Base-by-base conservation (phyloP, 2,329 filamentous ascomycete genomes). In the Septoria petroselini region DNA sequence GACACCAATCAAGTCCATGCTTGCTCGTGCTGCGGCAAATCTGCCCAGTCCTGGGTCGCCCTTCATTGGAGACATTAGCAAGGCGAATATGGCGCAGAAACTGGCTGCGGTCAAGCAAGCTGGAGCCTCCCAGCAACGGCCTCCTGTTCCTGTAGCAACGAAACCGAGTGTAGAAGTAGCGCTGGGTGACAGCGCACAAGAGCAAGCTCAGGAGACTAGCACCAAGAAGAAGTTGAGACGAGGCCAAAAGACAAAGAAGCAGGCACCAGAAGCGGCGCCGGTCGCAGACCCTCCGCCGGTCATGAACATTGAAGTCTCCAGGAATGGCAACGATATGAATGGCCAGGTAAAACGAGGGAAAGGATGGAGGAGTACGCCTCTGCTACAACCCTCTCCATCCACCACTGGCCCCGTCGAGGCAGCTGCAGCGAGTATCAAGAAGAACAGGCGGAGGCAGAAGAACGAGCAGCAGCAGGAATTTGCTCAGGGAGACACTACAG, bases 401-500 rank as follows among this genome's bases (percentile, higher is more conserved):
- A 59, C 75, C 73, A 52, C 72, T 67, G 54, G 58, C 34, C 53
- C 60, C 11, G 42, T 48, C 25, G 56, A 57, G 7, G 38, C 52
- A 37, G 31, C 49, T 5, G 38, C 52, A 37, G 31, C 49, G 5
- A 50, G 45, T 29, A 53, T 49, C 15, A 62, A 61, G 48, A 70
- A 66, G 60, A 67, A 64, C 23, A 73, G 73, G 48, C 73, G 74
- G 21, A 74, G 76, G 57, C 73, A 58, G 70, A 71, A 58, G 7
- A 77, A 81, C 49, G 74, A 78, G 46, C 50, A 57, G 30, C 70
- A 88, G 35, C 94, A 89, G 66, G 91, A 89, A 3, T 97, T 91
- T 91, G 90, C 88, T 3, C 96, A 91, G 0, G 93, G 96, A 65
- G 91, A 97, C 64, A 91, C 91, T 17, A 96, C 89, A 0, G 93